Evolutionary conservation across 1,284 basidiomycete genomes (phyloP), one percentile per base, ranked within the genome.

Genomic region (Melanopsichium pennsylvanicum): DNA sequence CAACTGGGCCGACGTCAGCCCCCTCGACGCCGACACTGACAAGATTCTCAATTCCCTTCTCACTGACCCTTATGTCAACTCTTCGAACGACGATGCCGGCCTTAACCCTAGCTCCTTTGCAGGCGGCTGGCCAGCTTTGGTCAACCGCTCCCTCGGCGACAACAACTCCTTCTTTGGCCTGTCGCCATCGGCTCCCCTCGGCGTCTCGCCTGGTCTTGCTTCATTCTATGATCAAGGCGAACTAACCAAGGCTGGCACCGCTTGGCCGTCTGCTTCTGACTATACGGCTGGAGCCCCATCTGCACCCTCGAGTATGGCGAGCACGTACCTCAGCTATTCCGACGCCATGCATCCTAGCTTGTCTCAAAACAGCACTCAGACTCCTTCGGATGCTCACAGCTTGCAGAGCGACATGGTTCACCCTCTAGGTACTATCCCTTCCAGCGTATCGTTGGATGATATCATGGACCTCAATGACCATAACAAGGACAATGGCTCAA

Each of bases 1-100:
- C 46, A 55, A 49, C 50, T 59, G 62, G 56, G 34, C 40, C 34
- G 52, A 52, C 25, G 35, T 52, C 40, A 44, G 35, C 25, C 12
- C 45, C 3, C 18, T 52, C 13, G 63, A 67, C 22, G 26, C 29
- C 18, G 64, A 68, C 18, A 56, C 59, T 35, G 64, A 68, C 23
- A 50, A 47, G 42, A 57, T 60, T 45, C 47, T 68, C 42, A 47
- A 51, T 36, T 55, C 54, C 1, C 29, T 68, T 15, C 32, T 62
- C n/a, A 31, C 33, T 16, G 19, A 46, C 29, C 31, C 47, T 9
- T 22, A 26, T 21, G 19, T 32, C 23, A 15, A 18, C 12, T 32
- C 27, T 29, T 7, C n/a, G 2, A n/a, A 43, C 21, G 38, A 33
- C 18, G 25, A 19, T 22, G 25, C 25, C 13, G 16, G 18, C 33